A percentile compares a stretch with the other conserved stretches of the same genome.
Evolutionary conservation across 805 yeast species (phyloP).

Genomic region (Hanseniaspora pseudoguilliermondii): DNA sequence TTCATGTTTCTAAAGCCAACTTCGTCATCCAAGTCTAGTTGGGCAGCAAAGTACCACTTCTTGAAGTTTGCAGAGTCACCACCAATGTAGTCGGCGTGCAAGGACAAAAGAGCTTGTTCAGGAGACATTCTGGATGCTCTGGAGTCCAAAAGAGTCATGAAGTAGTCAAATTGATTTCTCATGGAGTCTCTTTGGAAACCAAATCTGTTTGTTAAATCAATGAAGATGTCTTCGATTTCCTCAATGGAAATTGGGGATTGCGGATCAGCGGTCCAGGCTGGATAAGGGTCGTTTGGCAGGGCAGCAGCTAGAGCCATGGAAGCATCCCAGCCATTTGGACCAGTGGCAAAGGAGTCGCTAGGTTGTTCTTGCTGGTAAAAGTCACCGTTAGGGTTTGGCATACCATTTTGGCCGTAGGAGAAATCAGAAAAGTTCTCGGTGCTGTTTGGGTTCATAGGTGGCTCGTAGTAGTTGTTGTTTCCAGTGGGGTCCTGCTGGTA

Average conservation of each 20-base stretch:
- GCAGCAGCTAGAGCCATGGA: constrained; percentile 39
- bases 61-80: constrained; percentile 77
- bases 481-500: constrained; percentile 32
- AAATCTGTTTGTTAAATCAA: constrained; percentile 68
- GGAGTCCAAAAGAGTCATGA: constrained; percentile 72
- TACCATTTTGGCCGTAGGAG: constrained; percentile 40
- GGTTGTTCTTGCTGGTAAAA: constrained; percentile 77
- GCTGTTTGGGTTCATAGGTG: constrained; percentile 29
- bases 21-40: constrained; percentile 72
- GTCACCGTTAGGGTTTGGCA: constrained; percentile 50
- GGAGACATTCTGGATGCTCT: constrained; percentile 83
- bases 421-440: constrained; percentile 59
- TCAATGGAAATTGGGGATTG: constrained; percentile 76
- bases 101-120: constrained; percentile 66
- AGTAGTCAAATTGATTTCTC: constrained; percentile 84
- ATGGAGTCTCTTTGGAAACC: constrained; percentile 88
- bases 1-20: constrained; percentile 74
- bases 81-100: constrained; percentile 81
- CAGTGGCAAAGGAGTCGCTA: constrained; percentile 50
- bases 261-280: constrained; percentile 97
- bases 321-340: constrained; percentile 20
- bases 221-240: constrained; percentile 76
- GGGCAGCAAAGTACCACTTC: constrained; percentile 83
- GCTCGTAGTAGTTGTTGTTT: constrained; percentile 20
- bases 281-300: constrained; percentile 84